These are phyloP conservation scores for Mycena latifolia DNA, from an alignment of 768 basidiomycete species.

Conservation along the genomic window DNA sequence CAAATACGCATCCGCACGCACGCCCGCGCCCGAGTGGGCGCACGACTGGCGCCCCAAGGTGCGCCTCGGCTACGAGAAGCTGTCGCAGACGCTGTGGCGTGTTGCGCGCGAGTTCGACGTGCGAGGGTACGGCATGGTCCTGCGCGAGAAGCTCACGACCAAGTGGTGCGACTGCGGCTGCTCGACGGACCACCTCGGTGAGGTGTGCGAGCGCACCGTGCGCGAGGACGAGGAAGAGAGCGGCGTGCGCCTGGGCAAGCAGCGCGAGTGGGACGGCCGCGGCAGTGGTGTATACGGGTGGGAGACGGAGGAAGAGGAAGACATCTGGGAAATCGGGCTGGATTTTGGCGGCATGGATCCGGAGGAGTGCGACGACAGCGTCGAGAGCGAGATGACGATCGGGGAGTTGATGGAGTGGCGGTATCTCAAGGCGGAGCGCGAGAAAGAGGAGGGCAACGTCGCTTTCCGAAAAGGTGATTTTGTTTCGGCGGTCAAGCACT, in stretches of 20 bases:
- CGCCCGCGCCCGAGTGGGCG: conserved; percentile 59
- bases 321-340: conserved; percentile 79
- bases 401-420: conserved; percentile 82
- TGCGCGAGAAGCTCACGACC: conserved; percentile 77
- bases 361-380: conserved; percentile 57
- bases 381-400: conserved; percentile 72
- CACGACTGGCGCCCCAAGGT: conserved; percentile 72
- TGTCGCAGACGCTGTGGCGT: conserved; percentile 75
- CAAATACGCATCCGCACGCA: conserved; percentile 65
- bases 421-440: conserved; percentile 75
- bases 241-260: conserved; percentile 71
- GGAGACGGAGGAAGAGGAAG: conserved; percentile 83
- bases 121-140: conserved; percentile 75
- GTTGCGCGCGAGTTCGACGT: conserved; percentile 81
- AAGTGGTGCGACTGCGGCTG: conserved; percentile 90
- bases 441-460: conserved; percentile 78
- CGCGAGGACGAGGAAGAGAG: conserved; percentile 76
- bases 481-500: conserved; percentile 65
- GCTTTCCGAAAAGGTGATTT: conserved; percentile 77
- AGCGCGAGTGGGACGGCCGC: conserved; percentile 82
- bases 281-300: conserved; percentile 80
- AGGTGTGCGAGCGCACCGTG: conserved; percentile 82
- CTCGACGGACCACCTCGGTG: conserved; percentile 82
- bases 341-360: conserved; percentile 72
- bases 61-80: conserved; percentile 72